These are phyloP conservation scores for Euphorbia pulcherrima DNA, from an alignment of 345 rosid genomes.

Conservation along the genomic window DNA sequence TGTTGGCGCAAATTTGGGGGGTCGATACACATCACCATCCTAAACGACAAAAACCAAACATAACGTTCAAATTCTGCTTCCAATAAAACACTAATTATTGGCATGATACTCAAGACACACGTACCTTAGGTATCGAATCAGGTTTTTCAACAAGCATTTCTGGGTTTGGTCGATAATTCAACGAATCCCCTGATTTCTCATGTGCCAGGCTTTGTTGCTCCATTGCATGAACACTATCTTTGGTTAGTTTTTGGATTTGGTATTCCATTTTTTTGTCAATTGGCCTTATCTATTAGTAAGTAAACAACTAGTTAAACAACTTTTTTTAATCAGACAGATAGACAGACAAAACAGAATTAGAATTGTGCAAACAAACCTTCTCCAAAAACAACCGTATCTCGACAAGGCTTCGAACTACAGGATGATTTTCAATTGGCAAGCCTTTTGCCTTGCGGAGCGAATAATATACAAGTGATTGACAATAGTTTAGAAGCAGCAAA, in stretches of 20 bases:
- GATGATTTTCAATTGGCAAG: slow-evolving; percentile 69
- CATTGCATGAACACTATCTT: slow-evolving; percentile 28
- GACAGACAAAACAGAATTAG: too few relatives aligned
- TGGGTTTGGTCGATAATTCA: slow-evolving; percentile 76
- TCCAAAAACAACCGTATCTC: slow-evolving; percentile 84
- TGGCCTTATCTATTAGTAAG: slow-evolving; percentile 60
- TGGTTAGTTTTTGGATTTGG: slow-evolving; percentile 79
- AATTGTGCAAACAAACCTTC: slow-evolving; percentile 55
- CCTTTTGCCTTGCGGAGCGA: slow-evolving; percentile 80
- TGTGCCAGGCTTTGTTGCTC: slow-evolving; percentile 28
- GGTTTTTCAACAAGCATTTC: slow-evolving; percentile 60
- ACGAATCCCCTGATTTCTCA: slow-evolving; percentile 55
- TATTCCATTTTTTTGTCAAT: slow-evolving; percentile 88
- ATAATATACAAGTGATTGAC: slow-evolving; percentile 78
- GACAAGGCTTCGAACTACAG: slow-evolving; percentile 69
- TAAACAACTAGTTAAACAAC: not conserved
- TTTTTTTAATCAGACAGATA: not conserved
- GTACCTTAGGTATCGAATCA: slow-evolving; percentile 33
- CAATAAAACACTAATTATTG: not conserved
- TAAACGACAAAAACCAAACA: slow-evolving; percentile 25
- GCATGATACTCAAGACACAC: slow-evolving; percentile 22
- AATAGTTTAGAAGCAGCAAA: slow-evolving; percentile 71
- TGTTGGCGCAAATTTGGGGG: slow-evolving; percentile 74
- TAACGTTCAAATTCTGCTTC: slow-evolving; percentile 5
- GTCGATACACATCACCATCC: slow-evolving; percentile 58